These are phyloP conservation scores for Xylaria bambusicola DNA, from an alignment of 495 filamentous ascomycete species.

Conservation along the genomic window DNA sequence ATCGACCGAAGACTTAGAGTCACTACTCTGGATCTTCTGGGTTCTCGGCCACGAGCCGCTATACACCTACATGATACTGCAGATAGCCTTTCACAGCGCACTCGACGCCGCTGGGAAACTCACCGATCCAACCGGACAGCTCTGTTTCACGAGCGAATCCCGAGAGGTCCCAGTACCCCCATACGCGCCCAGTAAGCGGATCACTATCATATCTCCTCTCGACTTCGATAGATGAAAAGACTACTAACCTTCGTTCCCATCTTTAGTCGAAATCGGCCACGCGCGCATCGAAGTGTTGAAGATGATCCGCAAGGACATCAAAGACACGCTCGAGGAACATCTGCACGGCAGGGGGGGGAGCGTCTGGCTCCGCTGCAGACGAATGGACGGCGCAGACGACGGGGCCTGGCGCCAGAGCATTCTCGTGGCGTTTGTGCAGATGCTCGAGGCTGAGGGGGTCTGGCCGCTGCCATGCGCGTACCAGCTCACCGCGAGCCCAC, in stretches of 20 bases:
- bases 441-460: conserved; percentile 1
- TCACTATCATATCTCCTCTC: neutral
- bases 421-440: neutral
- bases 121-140: conserved; percentile 3
- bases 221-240: neutral
- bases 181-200: conserved; percentile 1
- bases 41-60: conserved; percentile 15
- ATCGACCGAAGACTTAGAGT: conserved; percentile 11
- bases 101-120: neutral
- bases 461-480: conserved; percentile 9
- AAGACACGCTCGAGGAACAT: conserved; percentile 8
- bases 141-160: conserved; percentile 1
- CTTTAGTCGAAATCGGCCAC: conserved; percentile 8
- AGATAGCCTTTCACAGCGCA: conserved; percentile 8
- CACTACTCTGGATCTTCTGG: conserved; percentile 15
- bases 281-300: conserved; percentile 6
- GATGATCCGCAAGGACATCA: conserved; percentile 5
- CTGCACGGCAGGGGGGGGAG: neutral
- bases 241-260: neutral
- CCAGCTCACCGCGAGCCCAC: conserved; percentile 1
- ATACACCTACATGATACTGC: conserved; percentile 17
- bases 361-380: neutral
- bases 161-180: conserved; percentile 3
- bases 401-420: conserved; percentile 2
- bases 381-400: conserved; percentile 6